Evolutionary conservation across 164 flowering plant species (phyloP).

Genomic region (Aristolochia contorta): DNA sequence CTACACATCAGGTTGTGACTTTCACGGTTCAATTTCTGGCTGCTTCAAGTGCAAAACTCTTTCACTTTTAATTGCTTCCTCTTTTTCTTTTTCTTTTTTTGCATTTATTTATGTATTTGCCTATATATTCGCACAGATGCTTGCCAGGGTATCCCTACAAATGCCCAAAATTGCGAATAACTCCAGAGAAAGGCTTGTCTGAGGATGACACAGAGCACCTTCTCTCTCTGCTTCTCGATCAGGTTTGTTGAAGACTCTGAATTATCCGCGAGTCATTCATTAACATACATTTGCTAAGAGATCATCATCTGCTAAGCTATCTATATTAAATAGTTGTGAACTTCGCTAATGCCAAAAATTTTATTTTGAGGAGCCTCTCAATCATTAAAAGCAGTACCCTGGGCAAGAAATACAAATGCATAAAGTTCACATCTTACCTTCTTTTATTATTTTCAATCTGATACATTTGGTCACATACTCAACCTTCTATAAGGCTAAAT

Average conservation of each 20-base stretch:
- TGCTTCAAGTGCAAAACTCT: background rate
- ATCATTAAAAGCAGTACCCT: too few species aligned
- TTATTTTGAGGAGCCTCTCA: too few species aligned
- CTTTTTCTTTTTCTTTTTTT: background rate
- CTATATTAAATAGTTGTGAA: background rate
- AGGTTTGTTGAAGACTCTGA: constrained; percentile 27
- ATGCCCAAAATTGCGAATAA: constrained; percentile 75
- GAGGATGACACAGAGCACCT: constrained; percentile 57
- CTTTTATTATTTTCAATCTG: too few species aligned
- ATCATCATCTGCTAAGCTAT: too few species aligned
- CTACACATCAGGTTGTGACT: constrained; percentile 59
- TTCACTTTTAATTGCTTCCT: background rate
- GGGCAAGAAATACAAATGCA: too few species aligned
- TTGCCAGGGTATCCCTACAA: constrained; percentile 91
- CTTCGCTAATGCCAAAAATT: background rate
- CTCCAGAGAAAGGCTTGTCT: constrained; percentile 65
- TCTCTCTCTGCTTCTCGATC: constrained; percentile 66
- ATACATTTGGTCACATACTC: too few species aligned
- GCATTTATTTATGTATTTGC: background rate
- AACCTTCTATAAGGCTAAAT: constrained; percentile 45
- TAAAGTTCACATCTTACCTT: too few species aligned
- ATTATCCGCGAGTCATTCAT: background rate
- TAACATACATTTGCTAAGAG: background rate
- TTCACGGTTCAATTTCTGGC: background rate
- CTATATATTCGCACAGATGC: constrained; percentile 33